Conservation (phyloP, 192 early-diverging fungal species). For the Coemansia sp. region DNA sequence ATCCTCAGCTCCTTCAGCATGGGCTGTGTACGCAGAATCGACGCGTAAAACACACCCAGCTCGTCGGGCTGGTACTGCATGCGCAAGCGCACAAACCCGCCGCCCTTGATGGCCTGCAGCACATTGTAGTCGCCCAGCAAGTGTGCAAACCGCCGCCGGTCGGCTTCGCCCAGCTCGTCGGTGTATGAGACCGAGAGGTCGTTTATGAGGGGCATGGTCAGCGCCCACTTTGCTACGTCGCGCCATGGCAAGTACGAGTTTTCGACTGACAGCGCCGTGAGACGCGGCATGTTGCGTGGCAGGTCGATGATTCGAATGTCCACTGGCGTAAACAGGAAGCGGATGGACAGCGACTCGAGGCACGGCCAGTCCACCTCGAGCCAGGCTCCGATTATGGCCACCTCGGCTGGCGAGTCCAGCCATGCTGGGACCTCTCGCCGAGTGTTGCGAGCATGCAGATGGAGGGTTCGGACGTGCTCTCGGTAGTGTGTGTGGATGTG, state of each 20-base stretch:
- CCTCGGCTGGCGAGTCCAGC: constrained; percentile 52
- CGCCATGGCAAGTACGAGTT: constrained; percentile 55
- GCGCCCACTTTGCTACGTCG: constrained; percentile 51
- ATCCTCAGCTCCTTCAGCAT: constrained; percentile 48
- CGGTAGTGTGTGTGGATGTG: constrained; percentile 44
- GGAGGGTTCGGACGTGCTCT: constrained; percentile 42
- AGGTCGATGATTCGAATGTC: constrained; percentile 50
- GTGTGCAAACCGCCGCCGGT: constrained; percentile 46
- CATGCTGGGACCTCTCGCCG: constrained; percentile 44
- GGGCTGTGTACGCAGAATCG: constrained; percentile 47
- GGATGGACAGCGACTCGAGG: constrained; percentile 40
- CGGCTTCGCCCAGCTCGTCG: constrained; percentile 33
- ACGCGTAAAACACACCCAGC: constrained; percentile 53
- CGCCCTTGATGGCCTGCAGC: constrained; percentile 35
- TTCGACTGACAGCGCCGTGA: constrained; percentile 34
- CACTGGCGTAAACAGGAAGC: constrained; percentile 50
- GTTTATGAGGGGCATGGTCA: constrained; percentile 24
- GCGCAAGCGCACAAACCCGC: constrained; percentile 38
- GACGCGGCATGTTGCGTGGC: constrained; percentile 37
- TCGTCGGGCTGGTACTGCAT: constrained; percentile 55
- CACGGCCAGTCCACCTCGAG: constrained; percentile 49
- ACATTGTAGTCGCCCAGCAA: constrained; percentile 53
- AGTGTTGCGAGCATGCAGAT: constrained; percentile 38
- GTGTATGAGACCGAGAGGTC: constrained; percentile 51
- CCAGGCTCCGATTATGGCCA: constrained; percentile 52